phyloP scores from a whole-genome alignment of 768 basidiomycete genomes.

The Clitopilus hobsonii region DNA sequence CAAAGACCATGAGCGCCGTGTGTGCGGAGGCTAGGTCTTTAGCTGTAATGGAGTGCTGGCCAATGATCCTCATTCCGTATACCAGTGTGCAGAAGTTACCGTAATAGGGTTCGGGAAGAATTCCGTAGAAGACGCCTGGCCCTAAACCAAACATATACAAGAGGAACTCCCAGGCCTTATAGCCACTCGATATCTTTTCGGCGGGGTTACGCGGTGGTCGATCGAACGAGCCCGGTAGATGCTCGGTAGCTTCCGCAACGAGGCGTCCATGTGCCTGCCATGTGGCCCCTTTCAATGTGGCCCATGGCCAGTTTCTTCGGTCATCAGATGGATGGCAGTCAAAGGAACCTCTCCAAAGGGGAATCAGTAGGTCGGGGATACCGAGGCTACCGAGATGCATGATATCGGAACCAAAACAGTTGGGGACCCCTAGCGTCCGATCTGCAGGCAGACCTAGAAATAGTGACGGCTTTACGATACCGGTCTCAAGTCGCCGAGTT shows the following conservation, averaged over 20 bases:
- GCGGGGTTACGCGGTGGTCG: constrained; percentile 27
- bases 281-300: constrained; percentile 5
- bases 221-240: constrained; percentile 28
- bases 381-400: constrained; percentile 31
- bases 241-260: constrained; percentile 17
- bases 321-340: constrained; percentile 10
- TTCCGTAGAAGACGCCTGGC: constrained; percentile 21
- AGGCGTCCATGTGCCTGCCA: constrained; percentile 24
- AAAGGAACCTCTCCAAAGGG: constrained; percentile 19
- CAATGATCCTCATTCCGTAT: constrained; percentile 16
- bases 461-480: constrained; percentile 26
- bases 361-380: constrained; percentile 22
- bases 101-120: constrained; percentile 25
- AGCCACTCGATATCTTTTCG: constrained; percentile 22
- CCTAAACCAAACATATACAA: constrained; percentile 17
- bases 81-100: constrained; percentile 28
- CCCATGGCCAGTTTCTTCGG: too few relatives aligned
- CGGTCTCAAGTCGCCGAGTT: constrained; percentile 16
- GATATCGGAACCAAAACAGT: constrained; percentile 18
- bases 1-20: constrained; percentile 17
- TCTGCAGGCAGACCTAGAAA: constrained; percentile 15
- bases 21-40: constrained; percentile 18
- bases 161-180: constrained; percentile 15
- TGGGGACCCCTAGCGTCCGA: constrained; percentile 13
- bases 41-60: constrained; percentile 17